Percentiles rank a stretch among this genome's conserved stretches.
Conservation (phyloP, 768 basidiomycete species). For the Amanita rimosa region DNA sequence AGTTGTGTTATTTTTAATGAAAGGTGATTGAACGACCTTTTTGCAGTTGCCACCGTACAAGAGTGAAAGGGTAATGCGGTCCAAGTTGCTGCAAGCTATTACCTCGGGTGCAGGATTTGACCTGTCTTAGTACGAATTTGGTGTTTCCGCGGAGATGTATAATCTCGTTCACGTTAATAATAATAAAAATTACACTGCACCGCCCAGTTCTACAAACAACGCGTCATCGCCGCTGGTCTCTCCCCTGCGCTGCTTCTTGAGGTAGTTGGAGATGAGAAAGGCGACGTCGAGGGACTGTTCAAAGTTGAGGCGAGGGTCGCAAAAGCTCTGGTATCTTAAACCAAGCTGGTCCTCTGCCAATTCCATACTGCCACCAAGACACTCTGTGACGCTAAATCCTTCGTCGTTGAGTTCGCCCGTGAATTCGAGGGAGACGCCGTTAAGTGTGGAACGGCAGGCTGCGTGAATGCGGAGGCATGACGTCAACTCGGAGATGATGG, state of each 20-base stretch:
- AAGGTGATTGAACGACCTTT: too few species aligned
- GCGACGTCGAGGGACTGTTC: constrained; percentile 92
- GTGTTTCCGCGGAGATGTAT: neutral
- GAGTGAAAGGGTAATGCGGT: constrained; percentile 48
- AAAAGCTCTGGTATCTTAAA: constrained; percentile 91
- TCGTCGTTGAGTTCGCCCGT: constrained; percentile 87
- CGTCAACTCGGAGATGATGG: constrained; percentile 81
- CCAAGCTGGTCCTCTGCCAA: constrained; percentile 80
- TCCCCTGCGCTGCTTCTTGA: constrained; percentile 55
- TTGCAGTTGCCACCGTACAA: constrained; percentile 59
- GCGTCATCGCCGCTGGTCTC: constrained; percentile 17
- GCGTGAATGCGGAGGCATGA: constrained; percentile 75
- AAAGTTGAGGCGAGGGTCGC: constrained; percentile 89
- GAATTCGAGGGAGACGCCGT: constrained; percentile 82
- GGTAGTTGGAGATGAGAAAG: constrained; percentile 74
- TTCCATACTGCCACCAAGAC: constrained; percentile 94
- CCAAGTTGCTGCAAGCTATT: constrained; percentile 81
- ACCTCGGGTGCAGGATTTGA: constrained; percentile 88
- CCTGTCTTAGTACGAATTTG: constrained; percentile 20
- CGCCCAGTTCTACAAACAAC: constrained; percentile 25
- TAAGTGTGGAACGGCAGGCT: constrained; percentile 59
- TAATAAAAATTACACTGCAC: constrained; percentile 3
- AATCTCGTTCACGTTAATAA: too few species aligned
- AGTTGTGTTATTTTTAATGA: neutral
- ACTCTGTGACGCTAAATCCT: constrained; percentile 94